Evolutionary conservation across 106 monocot species (phyloP).

Genomic region (Dendrobium chrysotoxum): DNA sequence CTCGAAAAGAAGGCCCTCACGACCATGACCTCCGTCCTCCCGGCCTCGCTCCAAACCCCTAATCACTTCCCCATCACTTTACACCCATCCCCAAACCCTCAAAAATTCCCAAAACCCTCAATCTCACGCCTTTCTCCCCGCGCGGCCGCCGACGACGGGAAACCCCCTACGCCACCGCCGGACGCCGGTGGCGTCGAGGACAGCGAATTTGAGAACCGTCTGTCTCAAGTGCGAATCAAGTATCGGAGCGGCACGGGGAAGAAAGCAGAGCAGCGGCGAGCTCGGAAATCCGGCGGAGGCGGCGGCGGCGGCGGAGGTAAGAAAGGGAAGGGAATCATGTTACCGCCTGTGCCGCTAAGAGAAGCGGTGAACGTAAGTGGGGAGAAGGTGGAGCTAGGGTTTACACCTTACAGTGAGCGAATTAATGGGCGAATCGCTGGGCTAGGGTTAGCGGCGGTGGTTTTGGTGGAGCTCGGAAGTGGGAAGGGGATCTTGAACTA

Average conservation of each 20-base stretch:
- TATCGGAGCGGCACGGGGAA: constrained; percentile 80
- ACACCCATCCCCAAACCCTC: not conserved
- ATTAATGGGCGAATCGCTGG: constrained; percentile 67
- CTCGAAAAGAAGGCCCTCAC: too few species aligned
- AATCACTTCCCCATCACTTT: constrained; percentile 31
- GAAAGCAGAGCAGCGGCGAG: constrained; percentile 62
- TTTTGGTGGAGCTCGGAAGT: constrained; percentile 81
- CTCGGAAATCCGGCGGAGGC: constrained; percentile 25
- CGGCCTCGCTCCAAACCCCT: constrained; percentile 19
- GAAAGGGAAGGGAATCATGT: constrained; percentile 38
- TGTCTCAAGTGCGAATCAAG: constrained; percentile 56
- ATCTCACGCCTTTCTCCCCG: not conserved
- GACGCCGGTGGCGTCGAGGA: constrained; percentile 9
- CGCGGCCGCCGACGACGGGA: constrained; percentile 4
- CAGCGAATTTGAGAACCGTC: constrained; percentile 45
- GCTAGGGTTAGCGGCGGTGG: constrained; percentile 65
- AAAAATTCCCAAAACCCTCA: not conserved
- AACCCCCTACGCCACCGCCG: not conserved
- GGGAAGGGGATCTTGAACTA: constrained; percentile 57
- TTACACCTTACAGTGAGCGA: constrained; percentile 79
- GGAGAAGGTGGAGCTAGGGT: constrained; percentile 55
- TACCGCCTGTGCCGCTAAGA: constrained; percentile 58
- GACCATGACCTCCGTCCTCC: constrained; percentile 14
- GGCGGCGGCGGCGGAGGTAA: not conserved
- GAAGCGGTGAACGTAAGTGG: constrained; percentile 39